These are phyloP conservation scores for Metschnikowia cubensis DNA, from an alignment of 805 yeast genomes.

Conservation along the genomic window DNA sequence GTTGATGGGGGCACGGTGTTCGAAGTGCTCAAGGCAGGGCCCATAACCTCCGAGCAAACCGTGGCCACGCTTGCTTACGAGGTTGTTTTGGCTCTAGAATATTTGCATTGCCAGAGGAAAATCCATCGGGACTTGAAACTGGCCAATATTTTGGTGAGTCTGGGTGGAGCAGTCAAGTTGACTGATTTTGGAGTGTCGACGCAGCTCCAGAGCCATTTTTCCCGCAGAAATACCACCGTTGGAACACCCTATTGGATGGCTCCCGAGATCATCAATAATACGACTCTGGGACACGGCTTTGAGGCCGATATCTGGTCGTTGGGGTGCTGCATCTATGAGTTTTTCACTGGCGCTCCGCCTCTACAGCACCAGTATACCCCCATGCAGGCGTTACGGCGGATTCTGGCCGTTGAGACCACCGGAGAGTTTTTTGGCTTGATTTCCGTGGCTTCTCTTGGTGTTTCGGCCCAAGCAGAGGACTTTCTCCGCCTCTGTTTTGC, in stretches of 20 bases:
- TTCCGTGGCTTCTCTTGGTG: background rate
- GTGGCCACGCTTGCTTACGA: slow-evolving; percentile 54
- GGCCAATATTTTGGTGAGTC: slow-evolving; percentile 37
- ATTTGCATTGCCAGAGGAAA: slow-evolving; percentile 66
- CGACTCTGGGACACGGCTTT: slow-evolving; percentile 45
- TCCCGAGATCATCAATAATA: slow-evolving; percentile 54
- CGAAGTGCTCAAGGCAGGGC: slow-evolving; percentile 58
- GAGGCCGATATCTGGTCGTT: slow-evolving; percentile 78
- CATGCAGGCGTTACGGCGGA: slow-evolving; percentile 42
- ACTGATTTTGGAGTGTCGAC: slow-evolving; percentile 47
- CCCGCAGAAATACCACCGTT: slow-evolving; percentile 42
- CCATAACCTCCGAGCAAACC: slow-evolving; percentile 48
- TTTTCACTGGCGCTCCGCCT: slow-evolving; percentile 73
- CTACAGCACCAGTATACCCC: slow-evolving; percentile 35
- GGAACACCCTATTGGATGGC: slow-evolving; percentile 69
- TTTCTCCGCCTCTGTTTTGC: slow-evolving; percentile 3
- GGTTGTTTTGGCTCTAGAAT: slow-evolving; percentile 56
- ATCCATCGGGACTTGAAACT: slow-evolving; percentile 59
- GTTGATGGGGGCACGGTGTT: slow-evolving; percentile 75
- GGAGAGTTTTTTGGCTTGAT: slow-evolving; percentile 28
- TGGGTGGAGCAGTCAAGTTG: slow-evolving; percentile 37
- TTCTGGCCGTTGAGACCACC: slow-evolving; percentile 29
- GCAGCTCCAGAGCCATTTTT: slow-evolving; percentile 39
- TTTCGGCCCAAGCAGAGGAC: background rate
- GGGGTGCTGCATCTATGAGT: slow-evolving; percentile 74